Evolutionary conservation across 768 basidiomycete genomes (phyloP), one percentile per base, ranked within the genome.

Genomic region (Termitomyces sp.): DNA sequence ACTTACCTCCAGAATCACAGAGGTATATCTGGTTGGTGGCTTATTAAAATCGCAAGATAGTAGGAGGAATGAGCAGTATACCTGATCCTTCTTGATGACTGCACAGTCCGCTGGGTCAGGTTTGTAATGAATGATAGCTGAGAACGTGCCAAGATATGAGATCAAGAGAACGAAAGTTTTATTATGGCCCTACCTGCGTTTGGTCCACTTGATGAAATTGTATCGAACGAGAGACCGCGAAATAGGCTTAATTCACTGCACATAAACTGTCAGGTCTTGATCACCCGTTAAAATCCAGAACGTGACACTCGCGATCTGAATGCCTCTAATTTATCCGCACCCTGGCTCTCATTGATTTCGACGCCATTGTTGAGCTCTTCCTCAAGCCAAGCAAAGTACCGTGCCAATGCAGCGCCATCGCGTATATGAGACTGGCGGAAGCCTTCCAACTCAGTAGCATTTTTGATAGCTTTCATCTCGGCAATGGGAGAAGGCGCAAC

Each of bases 371-470:
- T 68, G 17, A 98, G 74, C 60, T 87, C 80, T 58, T 93, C 88
- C 68, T 98, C 93, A 1, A 99, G 76, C 97, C 96, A 99, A 0
- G 93, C 78, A 62, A 98, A 98, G 71, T 98, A 99, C 14, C 87
- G 80, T 8, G 81, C 84, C 45, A 98, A 76, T 0, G 95, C 95
- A 1, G 79, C 84, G 0, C 96, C 94, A 68, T 98, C 96, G 10
- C 95, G 81, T 32, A 96, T 83, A 65, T 99, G 93, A 51, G 79
- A 81, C 64, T 88, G 83, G 15, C 94, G 79, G 78, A 98, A 98
- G 0, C 96, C 96, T 65, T 88, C 88, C 12, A 95, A 70, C 64
- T 99, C 96, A 0, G 80, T 82, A 3, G 67, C 69, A 60, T 91
- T 93, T 71, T 93, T 93, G 63, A 92, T 82, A 1, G 91, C 69